Evolutionary conservation across 495 filamentous ascomycete species (phyloP).

Genomic region (Aspergillus baeticus): DNA sequence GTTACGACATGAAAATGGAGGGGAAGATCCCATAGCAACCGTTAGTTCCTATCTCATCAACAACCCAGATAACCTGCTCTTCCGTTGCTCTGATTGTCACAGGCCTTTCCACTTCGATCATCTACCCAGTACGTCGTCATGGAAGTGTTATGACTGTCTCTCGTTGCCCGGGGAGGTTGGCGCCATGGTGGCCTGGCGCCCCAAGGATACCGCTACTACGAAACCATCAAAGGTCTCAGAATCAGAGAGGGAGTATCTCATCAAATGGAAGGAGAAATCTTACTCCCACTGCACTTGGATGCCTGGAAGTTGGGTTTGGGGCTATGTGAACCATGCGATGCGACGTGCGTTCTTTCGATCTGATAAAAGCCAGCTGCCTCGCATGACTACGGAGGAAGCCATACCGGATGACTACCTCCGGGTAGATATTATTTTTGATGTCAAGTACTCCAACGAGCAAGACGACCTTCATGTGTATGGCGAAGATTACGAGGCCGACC

Average conservation of each 20-base stretch:
- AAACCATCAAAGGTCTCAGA: slow-evolving; percentile 56
- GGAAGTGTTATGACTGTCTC: slow-evolving; percentile 74
- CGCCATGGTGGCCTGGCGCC: slow-evolving; percentile 83
- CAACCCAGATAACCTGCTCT: slow-evolving; percentile 71
- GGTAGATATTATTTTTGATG: slow-evolving; percentile 84
- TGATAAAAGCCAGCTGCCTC: slow-evolving; percentile 60
- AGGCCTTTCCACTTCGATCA: slow-evolving; percentile 83
- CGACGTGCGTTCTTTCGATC: slow-evolving; percentile 72
- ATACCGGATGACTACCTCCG: slow-evolving; percentile 81
- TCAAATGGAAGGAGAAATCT: slow-evolving; percentile 81
- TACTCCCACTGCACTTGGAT: slow-evolving; percentile 82
- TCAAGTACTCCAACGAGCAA: slow-evolving; percentile 56
- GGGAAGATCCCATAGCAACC: slow-evolving; percentile 69
- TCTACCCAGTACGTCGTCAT: slow-evolving; percentile 51
- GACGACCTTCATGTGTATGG: slow-evolving; percentile 48
- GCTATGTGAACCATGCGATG: slow-evolving; percentile 61
- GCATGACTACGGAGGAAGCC: slow-evolving; percentile 72
- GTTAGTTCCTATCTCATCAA: slow-evolving; percentile 67
- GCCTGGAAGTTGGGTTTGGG: slow-evolving; percentile 86
- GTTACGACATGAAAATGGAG: slow-evolving; percentile 70
- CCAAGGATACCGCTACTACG: slow-evolving; percentile 46
- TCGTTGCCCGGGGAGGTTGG: slow-evolving; percentile 60
- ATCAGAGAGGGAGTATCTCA: slow-evolving; percentile 80
- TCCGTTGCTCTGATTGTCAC: slow-evolving; percentile 75
- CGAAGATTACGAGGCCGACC: slow-evolving; percentile 56